Base-by-base conservation (phyloP, 129 eudicot genomes). In the Flaveria sonorensis region DNA sequence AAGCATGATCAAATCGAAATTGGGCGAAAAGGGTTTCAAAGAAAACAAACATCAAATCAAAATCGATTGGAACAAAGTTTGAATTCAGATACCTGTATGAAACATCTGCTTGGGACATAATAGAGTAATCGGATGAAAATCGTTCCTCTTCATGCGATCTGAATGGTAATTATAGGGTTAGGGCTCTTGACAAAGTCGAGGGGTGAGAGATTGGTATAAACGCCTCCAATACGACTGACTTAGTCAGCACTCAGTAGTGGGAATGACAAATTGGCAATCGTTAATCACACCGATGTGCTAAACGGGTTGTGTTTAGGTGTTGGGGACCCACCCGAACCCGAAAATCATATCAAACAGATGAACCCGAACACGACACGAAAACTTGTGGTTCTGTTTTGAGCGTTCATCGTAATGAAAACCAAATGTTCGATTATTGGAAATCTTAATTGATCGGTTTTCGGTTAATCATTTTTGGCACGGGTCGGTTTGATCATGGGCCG, bases 91-190 rank as follows among this genome's bases (percentile, higher is more conserved):
- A 89, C 95, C 95, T 87, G 85, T 89, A 89, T 18, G 85, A 83
- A 77, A 89, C 91, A 75, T 87, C 86, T 59, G 88, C 52, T 60
- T 84, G 93, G 85, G 93, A 84, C 93, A 89, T 89, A 63, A 72
- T 79, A 63, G n/a, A 51, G 65, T 13, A 40, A 76, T 48, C 42
- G 81, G 53, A 65, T n/a, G 39, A 51, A 19, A 32, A 32, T 10
- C 18, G 45, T 52, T 77, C 11, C 19, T 14, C 80, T 72, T 79
- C 78, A 79, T 79, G 66, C 66, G 83, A 79, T 52, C 67, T 71
- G 57, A 32, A 47, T 55, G 40, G 30, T 18, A 69, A 61, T 56
- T 56, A 21, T 30, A 65, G 62, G 70, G 64, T 78, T 59, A 70
- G 42, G 56, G 52, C 28, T 62, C 21, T 18, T 64, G 80, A 39